These are phyloP conservation scores for Beauveria bassiana DNA, from an alignment of 2,329 filamentous ascomycete genomes.

Conservation along the genomic window DNA sequence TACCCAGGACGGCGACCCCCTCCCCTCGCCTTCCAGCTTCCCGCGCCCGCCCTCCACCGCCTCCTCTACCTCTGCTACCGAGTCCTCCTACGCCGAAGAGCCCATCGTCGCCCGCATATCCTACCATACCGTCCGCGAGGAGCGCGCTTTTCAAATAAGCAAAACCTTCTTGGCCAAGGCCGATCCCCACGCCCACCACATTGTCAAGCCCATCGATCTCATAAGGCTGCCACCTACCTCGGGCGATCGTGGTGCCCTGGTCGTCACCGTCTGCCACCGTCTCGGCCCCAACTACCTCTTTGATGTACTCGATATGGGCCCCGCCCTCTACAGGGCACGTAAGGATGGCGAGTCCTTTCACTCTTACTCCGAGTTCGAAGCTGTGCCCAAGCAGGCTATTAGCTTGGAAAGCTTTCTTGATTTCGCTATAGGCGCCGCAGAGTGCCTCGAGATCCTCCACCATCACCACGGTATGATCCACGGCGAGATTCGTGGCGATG, in stretches of 20 bases:
- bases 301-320: conserved; percentile 68
- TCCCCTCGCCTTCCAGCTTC: conserved; percentile 23
- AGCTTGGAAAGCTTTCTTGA: conserved; percentile 73
- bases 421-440: conserved; percentile 80
- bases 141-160: conserved; percentile 79
- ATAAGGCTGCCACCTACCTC: conserved; percentile 61
- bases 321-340: conserved; percentile 56
- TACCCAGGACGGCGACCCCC: conserved; percentile 27
- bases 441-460: conserved; percentile 85
- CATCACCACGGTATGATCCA: conserved; percentile 81
- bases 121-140: conserved; percentile 71
- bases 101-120: conserved; percentile 77
- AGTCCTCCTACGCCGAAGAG: conserved; percentile 51
- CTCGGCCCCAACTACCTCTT: conserved; percentile 67
- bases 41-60: conserved; percentile 23
- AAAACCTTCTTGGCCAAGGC: conserved; percentile 63
- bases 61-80: conserved; percentile 28
- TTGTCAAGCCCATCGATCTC: conserved; percentile 73
- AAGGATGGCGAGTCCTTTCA: conserved; percentile 46
- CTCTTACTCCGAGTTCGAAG: conserved; percentile 35
- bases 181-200: conserved; percentile 67
- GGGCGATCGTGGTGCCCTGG: conserved; percentile 61
- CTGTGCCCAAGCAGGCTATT: conserved; percentile 50
- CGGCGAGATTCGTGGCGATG: conserved; percentile 83
- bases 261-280: conserved; percentile 74